phyloP scores from a whole-genome alignment of 129 eudicot genomes.

The Saposhnikovia divaricata region DNA sequence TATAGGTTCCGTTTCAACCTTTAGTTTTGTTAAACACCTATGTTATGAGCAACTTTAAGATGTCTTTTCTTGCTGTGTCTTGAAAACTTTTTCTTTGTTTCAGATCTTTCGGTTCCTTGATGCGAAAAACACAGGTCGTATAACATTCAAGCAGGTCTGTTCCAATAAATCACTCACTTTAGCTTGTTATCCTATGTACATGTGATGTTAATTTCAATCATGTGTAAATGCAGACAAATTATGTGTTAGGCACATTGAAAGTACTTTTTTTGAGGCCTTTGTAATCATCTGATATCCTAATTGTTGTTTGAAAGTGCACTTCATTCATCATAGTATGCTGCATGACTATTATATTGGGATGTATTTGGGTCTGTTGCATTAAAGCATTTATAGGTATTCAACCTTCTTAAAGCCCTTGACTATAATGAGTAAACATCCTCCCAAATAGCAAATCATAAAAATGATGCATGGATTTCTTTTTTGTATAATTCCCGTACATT shows the following conservation, averaged over 20 bases:
- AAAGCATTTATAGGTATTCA: background rate
- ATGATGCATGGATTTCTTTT: background rate
- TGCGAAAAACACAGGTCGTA: constrained; percentile 49
- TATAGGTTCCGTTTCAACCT: background rate
- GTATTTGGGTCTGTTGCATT: background rate
- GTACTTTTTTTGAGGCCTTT: background rate
- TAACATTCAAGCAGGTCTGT: constrained; percentile 72
- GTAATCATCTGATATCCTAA: background rate
- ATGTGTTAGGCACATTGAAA: background rate
- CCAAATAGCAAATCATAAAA: background rate
- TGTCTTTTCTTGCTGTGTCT: background rate
- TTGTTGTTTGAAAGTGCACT: background rate
- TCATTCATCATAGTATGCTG: background rate
- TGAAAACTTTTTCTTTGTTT: constrained; percentile 16
- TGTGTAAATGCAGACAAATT: background rate
- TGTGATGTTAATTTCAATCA: background rate
- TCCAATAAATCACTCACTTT: background rate
- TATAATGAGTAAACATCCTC: background rate
- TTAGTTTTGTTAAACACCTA: background rate
- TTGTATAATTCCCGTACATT: background rate
- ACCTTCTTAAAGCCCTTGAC: background rate
- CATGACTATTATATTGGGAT: background rate
- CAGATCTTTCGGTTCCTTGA: constrained; percentile 89
- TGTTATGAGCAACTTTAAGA: background rate
- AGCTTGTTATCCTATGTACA: background rate